Evolutionary conservation across 495 filamentous ascomycete genomes (phyloP).

Genomic region (Mytilinidion resinicola): DNA sequence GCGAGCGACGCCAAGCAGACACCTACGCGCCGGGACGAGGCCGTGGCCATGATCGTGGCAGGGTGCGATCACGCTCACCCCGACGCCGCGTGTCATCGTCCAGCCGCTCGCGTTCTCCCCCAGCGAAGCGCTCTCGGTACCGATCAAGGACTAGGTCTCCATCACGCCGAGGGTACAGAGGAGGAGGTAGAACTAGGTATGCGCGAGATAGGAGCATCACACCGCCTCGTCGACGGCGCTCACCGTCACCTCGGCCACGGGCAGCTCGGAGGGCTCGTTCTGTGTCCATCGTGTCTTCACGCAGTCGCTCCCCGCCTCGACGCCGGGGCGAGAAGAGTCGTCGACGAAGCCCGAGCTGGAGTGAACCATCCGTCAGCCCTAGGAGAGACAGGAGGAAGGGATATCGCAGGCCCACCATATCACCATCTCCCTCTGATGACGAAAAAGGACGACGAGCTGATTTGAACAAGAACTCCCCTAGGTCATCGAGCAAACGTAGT

Average conservation of each 20-base stretch:
- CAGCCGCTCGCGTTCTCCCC: constrained; percentile 16
- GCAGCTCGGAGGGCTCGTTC: constrained; percentile 29
- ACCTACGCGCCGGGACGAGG: neutral
- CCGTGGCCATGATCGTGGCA: constrained; percentile 5
- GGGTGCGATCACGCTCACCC: constrained; percentile 11
- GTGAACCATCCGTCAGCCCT: constrained; percentile 41
- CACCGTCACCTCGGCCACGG: constrained; percentile 56
- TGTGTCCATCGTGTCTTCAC: neutral
- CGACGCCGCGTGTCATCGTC: constrained; percentile 19
- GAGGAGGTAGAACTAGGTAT: neutral
- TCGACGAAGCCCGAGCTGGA: constrained; percentile 26
- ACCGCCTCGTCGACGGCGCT: constrained; percentile 46
- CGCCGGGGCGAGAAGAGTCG: constrained; percentile 6
- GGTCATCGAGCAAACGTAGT: too few relatives aligned
- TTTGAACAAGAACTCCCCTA: constrained; percentile 38
- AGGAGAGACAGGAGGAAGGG: constrained; percentile 21
- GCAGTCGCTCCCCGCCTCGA: constrained; percentile 28
- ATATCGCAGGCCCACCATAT: constrained; percentile 33
- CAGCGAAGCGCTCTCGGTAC: constrained; percentile 3
- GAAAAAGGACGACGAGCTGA: constrained; percentile 43
- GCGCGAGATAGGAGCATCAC: constrained; percentile 27
- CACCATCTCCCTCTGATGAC: constrained; percentile 41
- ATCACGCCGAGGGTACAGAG: neutral
- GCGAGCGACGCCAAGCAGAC: too few relatives aligned
- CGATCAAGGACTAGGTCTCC: neutral